These are phyloP conservation scores for Pythium sukuiense DNA, from an alignment of 352 stramenopile genomes.

Conservation along the genomic window DNA sequence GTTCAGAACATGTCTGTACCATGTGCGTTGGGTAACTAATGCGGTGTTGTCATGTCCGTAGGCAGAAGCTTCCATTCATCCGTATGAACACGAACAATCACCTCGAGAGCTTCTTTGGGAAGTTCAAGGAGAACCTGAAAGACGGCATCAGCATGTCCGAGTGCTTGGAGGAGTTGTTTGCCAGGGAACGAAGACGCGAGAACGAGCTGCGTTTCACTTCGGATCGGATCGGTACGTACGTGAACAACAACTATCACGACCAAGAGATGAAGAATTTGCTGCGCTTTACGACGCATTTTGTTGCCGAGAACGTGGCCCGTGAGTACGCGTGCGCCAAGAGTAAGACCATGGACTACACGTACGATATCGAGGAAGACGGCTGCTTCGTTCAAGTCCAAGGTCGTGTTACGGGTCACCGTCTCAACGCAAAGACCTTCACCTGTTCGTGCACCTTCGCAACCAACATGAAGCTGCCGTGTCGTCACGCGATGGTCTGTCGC, in stretches of 20 bases:
- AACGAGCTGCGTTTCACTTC: neutral
- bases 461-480: too few relatives aligned
- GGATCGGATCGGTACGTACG: neutral
- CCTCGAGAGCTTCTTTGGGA: neutral
- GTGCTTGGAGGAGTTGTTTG: neutral
- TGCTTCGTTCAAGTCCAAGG: too few relatives aligned
- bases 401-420: too few relatives aligned
- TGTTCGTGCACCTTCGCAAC: too few relatives aligned
- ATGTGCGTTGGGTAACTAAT: too few relatives aligned
- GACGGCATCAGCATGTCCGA: neutral
- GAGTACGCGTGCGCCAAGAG: neutral
- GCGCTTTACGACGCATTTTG: neutral
- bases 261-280: neutral
- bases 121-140: neutral
- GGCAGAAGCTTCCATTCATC: neutral
- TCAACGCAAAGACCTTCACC: too few relatives aligned
- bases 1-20: neutral
- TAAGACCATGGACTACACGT: too few relatives aligned
- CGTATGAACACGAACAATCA: neutral
- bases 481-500: too few relatives aligned
- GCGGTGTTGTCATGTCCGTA: too few relatives aligned
- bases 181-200: neutral
- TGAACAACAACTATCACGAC: neutral
- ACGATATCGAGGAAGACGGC: neutral
- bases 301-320: neutral